Base-by-base conservation (phyloP, 2,329 filamentous ascomycete species). In the Aspergillus clavatus region DNA sequence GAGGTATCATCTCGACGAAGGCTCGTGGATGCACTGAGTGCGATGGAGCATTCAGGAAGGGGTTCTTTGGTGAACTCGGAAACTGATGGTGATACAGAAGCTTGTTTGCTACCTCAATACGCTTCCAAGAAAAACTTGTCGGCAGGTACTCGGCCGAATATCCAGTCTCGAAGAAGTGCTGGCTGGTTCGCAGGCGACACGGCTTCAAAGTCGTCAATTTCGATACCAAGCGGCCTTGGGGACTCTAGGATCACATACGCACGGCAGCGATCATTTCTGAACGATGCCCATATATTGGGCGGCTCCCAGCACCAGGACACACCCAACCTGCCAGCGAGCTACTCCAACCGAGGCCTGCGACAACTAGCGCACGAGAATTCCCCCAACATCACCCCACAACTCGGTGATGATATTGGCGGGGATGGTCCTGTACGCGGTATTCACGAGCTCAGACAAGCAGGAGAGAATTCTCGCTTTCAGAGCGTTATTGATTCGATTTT, bases 361-460 rank as follows among this genome's bases (percentile, higher is more conserved):
- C 40, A 45, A 35, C 35, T 11, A 40, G 33, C 38, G 39, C 38
- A 6, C 45, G 22, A 41, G 37, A 26, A 22, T 36, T 21, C 43
- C 50, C 27, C 38, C 53, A 27, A 44, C 40, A 31, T 47, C 51
- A 35, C 50, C 18, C 58, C 62, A 29, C 56, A 65, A 38, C 50
- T 63, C 12, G 70, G 74, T 4, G 71, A 75, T 7, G 76, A 77
- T 74, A 11, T 69, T 69, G 23, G 68, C 28, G 55, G 65, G 45
- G 56, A 68, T 56, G 66, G 67, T 16, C 59, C 66, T 21, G 71
- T 81, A 38, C 73, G 78, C 46, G 80, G 76, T 44, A 79, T 83
- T 21, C 80, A 84, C 51, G 81, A 84, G 58, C 69, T 84, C 26
- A 72, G 80, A 44, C 77, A 77, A 31, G 73, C 77, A 41, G 81